A percentile compares a stretch with the other conserved stretches of the same genome.
These are phyloP conservation scores for Rhodofomes roseus DNA, from an alignment of 1,284 basidiomycete genomes.

Conservation along the genomic window DNA sequence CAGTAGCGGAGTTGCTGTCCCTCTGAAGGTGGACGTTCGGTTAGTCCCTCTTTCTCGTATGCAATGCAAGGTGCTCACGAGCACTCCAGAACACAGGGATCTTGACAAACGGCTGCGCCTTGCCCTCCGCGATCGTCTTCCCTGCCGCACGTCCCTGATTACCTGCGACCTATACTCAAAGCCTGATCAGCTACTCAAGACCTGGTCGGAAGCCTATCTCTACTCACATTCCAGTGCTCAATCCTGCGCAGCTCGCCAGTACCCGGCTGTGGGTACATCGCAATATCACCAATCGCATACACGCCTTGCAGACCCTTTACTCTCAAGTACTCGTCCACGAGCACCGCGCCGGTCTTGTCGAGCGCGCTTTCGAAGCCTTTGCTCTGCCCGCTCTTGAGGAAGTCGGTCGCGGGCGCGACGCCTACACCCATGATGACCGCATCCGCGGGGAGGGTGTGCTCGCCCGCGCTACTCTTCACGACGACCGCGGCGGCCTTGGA, in stretches of 20 bases:
- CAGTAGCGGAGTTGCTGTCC: constrained; percentile 83
- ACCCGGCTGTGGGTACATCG: constrained; percentile 68
- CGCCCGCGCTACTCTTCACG: constrained; percentile 43
- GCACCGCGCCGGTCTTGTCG: constrained; percentile 79
- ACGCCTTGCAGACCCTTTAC: constrained; percentile 64
- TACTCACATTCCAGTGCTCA: constrained; percentile 90
- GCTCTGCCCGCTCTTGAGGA: constrained; percentile 61
- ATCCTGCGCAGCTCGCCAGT: constrained; percentile 58
- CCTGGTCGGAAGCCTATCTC: not conserved
- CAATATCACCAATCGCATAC: constrained; percentile 90
- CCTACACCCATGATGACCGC: constrained; percentile 89
- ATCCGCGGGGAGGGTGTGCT: constrained; percentile 66
- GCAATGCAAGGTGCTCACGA: constrained; percentile 41
- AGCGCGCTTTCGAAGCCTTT: constrained; percentile 51
- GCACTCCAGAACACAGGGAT: constrained; percentile 90
- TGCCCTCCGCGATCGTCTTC: constrained; percentile 62
- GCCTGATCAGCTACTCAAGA: constrained; percentile 8
- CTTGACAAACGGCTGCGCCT: constrained; percentile 63
- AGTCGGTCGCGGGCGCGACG: constrained; percentile 82
- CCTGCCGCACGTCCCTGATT: constrained; percentile 87
- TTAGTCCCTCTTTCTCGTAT: not conserved
- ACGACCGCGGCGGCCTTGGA: constrained; percentile 60
- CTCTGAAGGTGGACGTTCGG: constrained; percentile 37
- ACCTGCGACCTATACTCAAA: constrained; percentile 59
- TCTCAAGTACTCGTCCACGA: constrained; percentile 77